Conservation (phyloP, 441 rosid genomes). For the Sinapis alba region DNA sequence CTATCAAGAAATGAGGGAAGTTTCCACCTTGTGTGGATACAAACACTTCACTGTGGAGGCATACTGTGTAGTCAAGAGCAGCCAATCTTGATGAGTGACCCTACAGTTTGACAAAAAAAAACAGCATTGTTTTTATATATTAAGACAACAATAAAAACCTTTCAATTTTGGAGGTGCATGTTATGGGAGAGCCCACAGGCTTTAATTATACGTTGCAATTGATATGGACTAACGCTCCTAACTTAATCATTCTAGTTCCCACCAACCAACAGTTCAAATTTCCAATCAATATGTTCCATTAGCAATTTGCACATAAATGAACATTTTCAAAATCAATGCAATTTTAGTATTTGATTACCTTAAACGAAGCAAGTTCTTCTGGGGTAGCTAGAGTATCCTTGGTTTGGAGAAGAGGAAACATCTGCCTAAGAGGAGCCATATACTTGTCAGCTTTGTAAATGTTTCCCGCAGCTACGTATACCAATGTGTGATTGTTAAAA, state of each 20-base stretch:
- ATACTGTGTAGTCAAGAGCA: conserved; percentile 90
- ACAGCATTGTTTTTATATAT: conserved; percentile 1
- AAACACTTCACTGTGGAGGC: conserved; percentile 93
- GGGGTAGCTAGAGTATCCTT: conserved; percentile 78
- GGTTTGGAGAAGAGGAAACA: conserved; percentile 93
- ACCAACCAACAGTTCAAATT: neutral
- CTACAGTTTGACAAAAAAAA: conserved; percentile 42
- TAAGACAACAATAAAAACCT: conserved; percentile 1
- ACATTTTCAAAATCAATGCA: neutral
- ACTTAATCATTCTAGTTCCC: conserved; percentile 5
- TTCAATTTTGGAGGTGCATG: neutral
- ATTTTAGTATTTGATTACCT: conserved; percentile 50
- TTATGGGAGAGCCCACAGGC: conserved; percentile 16
- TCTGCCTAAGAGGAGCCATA: conserved; percentile 87
- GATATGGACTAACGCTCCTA: conserved; percentile 13
- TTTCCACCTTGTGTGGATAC: conserved; percentile 99
- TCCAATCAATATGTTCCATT: neutral
- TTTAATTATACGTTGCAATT: conserved; percentile 2
- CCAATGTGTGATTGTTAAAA: conserved; percentile 73
- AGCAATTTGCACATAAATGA: neutral
- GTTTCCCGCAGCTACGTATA: conserved; percentile 90
- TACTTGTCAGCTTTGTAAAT: conserved; percentile 85
- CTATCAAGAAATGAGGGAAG: conserved; percentile 95
- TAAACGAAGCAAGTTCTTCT: conserved; percentile 86
- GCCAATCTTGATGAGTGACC: conserved; percentile 93